Conservation (phyloP, 139 green algal species). For the Zygnema cylindricum region DNA sequence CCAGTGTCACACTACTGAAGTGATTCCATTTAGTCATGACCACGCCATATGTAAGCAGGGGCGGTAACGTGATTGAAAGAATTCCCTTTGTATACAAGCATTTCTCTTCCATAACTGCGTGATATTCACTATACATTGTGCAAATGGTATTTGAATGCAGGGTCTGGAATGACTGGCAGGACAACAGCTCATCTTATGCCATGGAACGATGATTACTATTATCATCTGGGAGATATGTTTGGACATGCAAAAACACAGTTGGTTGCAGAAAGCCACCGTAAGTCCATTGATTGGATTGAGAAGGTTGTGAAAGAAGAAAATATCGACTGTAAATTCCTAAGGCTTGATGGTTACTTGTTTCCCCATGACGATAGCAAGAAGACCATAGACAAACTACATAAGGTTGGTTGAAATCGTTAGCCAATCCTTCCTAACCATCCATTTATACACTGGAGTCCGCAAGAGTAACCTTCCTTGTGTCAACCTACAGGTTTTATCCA, state of each 20-base stretch:
- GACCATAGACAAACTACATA: slow-evolving; percentile 21
- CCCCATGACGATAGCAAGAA: slow-evolving; percentile 57
- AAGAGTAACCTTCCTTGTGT: background rate
- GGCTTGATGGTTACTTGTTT: slow-evolving; percentile 70
- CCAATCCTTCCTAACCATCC: background rate
- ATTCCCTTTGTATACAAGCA: background rate
- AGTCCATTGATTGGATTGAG: slow-evolving; percentile 70
- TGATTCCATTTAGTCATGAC: no score
- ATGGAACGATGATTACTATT: slow-evolving; percentile 73
- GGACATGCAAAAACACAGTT: slow-evolving; percentile 62
- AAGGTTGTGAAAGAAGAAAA: slow-evolving; percentile 61
- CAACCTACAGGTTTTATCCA: background rate
- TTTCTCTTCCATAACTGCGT: background rate
- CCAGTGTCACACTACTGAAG: no score
- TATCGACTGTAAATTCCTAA: slow-evolving; percentile 71
- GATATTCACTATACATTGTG: background rate
- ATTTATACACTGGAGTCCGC: background rate
- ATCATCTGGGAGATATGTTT: slow-evolving; percentile 64
- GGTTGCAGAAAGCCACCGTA: slow-evolving; percentile 67
- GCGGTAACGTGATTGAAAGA: background rate
- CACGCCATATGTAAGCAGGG: no score
- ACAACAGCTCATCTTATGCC: slow-evolving; percentile 73
- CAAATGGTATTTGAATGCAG: slow-evolving; percentile 9
- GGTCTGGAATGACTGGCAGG: slow-evolving; percentile 71
- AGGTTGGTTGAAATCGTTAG: background rate